Percentiles rank a stretch among this genome's conserved stretches.
Conservation (phyloP, 1,284 basidiomycete genomes). For the Puccinia hordei region DNA sequence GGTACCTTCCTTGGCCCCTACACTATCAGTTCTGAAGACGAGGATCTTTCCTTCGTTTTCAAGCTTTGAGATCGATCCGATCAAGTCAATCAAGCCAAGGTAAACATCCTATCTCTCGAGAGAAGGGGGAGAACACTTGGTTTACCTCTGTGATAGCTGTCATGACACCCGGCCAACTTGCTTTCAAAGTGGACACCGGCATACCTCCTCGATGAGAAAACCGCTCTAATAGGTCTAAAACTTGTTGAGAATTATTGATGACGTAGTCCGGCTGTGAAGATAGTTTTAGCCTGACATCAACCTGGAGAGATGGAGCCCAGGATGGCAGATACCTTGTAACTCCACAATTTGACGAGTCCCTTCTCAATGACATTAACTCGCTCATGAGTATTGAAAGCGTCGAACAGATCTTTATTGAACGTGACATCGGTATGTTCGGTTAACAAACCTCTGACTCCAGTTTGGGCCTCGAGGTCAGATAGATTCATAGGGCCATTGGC, state of each 20-base stretch:
- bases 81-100: not conserved
- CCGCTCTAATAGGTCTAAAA: constrained; percentile 27
- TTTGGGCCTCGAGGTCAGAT: constrained; percentile 44
- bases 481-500: constrained; percentile 42
- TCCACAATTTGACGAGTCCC: constrained; percentile 42
- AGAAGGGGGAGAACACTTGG: not conserved
- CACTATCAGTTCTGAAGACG: constrained; percentile 34
- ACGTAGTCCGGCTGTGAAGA: constrained; percentile 38
- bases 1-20: constrained; percentile 37
- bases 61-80: constrained; percentile 11
- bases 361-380: constrained; percentile 47
- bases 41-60: constrained; percentile 50
- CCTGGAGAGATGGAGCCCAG: too few species aligned
- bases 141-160: constrained; percentile 35
- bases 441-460: constrained; percentile 44
- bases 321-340: constrained; percentile 23
- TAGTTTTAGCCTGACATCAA: not conserved
- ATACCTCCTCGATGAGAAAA: constrained; percentile 41
- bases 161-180: constrained; percentile 45
- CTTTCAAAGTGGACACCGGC: constrained; percentile 41
- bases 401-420: constrained; percentile 44
- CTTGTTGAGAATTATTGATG: constrained; percentile 43
- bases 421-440: constrained; percentile 48
- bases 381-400: constrained; percentile 47
- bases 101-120: not conserved